Percentiles rank a stretch among this genome's conserved stretches.
These are phyloP conservation scores for Neurospora tetraspora DNA, from an alignment of 495 filamentous ascomycete species.

Conservation along the genomic window DNA sequence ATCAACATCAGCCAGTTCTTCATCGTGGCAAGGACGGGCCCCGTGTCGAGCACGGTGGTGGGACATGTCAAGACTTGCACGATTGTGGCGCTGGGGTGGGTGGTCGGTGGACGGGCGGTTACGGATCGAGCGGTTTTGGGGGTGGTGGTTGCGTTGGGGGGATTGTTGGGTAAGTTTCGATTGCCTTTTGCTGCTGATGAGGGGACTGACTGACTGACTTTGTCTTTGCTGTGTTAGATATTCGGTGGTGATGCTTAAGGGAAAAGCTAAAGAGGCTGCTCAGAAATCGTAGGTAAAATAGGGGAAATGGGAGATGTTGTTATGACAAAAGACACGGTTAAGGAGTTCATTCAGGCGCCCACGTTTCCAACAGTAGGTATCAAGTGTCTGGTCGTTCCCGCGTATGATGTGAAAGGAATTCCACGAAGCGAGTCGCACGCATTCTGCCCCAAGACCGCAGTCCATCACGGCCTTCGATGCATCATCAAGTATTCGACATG, in stretches of 20 bases:
- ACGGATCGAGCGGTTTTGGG: conserved; percentile 43
- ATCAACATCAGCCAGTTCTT: conserved; percentile 71
- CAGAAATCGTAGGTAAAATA: not conserved
- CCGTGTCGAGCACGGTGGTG: conserved; percentile 62
- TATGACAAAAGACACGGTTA: too few species aligned
- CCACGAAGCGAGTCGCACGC: too few species aligned
- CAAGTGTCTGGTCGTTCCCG: too few species aligned
- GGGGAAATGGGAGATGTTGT: not conserved
- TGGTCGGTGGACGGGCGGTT: conserved; percentile 38
- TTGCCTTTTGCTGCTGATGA: not conserved
- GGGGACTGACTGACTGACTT: not conserved
- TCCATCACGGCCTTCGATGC: too few species aligned
- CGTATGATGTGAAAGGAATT: too few species aligned
- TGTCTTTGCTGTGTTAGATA: not conserved
- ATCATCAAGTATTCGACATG: not conserved
- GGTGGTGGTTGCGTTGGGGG: conserved; percentile 45
- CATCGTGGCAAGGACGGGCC: conserved; percentile 59
- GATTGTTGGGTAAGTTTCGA: conserved; percentile 34
- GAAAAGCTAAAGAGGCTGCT: conserved; percentile 11
- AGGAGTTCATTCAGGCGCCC: too few species aligned
- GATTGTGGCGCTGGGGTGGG: conserved; percentile 50
- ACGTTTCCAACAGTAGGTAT: too few species aligned
- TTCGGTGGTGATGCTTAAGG: not conserved
- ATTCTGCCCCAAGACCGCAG: too few species aligned
- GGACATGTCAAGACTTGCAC: conserved; percentile 56